A percentile compares a stretch with the other conserved stretches of the same genome.
Conservation (phyloP, 108 stramenopile species). For the Pseudonitzschia multistriata region DNA sequence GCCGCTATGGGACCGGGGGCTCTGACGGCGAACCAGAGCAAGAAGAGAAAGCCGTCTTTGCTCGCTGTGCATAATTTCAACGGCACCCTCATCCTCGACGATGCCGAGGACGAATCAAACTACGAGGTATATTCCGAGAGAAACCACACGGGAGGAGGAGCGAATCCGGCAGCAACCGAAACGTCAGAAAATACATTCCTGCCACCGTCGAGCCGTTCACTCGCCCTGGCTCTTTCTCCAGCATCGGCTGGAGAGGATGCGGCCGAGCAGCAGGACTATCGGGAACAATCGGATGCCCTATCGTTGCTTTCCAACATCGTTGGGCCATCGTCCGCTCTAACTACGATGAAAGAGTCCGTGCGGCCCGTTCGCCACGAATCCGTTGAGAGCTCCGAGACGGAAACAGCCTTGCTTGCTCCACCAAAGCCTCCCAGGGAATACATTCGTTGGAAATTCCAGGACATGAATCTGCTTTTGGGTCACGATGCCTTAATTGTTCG, state of each 20-base stretch:
- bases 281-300: conserved; percentile 10
- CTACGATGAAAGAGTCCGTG: background rate
- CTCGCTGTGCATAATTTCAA: conserved; percentile 77
- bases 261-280: background rate
- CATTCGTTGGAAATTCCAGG: conserved; percentile 72
- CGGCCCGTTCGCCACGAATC: conserved; percentile 8
- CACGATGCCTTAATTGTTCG: conserved; percentile 61
- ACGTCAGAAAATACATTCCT: background rate
- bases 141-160: background rate
- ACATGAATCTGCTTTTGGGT: conserved; percentile 68
- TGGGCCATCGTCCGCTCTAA: conserved; percentile 6
- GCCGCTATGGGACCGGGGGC: background rate
- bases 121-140: background rate
- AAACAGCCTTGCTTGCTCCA: conserved; percentile 33
- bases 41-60: conserved; percentile 39
- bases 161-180: background rate
- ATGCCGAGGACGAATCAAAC: conserved; percentile 27
- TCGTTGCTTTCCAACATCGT: conserved; percentile 16
- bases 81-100: conserved; percentile 74
- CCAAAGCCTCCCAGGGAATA: conserved; percentile 59
- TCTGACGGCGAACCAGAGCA: conserved; percentile 24
- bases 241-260: background rate
- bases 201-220: conserved; percentile 18
- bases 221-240: conserved; percentile 18
- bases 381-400: background rate